These are phyloP conservation scores for Wickerhamiella kurtzmanii DNA, from an alignment of 805 yeast species.

Conservation along the genomic window DNA sequence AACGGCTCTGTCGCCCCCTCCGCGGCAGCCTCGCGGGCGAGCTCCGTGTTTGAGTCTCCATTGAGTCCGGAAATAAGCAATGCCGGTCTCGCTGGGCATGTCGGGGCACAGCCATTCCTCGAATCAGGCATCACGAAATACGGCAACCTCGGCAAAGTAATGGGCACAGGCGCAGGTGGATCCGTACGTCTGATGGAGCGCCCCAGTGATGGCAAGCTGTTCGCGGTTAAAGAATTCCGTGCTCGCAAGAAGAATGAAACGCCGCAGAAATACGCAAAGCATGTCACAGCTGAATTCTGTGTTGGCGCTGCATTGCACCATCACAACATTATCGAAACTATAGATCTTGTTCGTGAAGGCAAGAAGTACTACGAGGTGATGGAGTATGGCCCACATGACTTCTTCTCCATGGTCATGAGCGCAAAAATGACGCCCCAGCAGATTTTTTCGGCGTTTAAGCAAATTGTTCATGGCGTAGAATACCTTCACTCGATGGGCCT, in stretches of 20 bases:
- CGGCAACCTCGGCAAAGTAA: slow-evolving; percentile 56
- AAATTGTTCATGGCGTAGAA: slow-evolving; percentile 58
- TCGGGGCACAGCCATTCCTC: slow-evolving; percentile 25
- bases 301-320: slow-evolving; percentile 70
- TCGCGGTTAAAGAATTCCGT: slow-evolving; percentile 81
- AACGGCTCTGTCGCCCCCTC: background rate
- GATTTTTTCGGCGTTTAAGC: slow-evolving; percentile 69
- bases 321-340: slow-evolving; percentile 65
- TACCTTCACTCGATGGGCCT: slow-evolving; percentile 69
- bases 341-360: slow-evolving; percentile 64
- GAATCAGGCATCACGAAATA: slow-evolving; percentile 44
- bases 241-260: slow-evolving; percentile 48
- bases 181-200: slow-evolving; percentile 70
- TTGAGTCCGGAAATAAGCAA: background rate
- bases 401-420: slow-evolving; percentile 85
- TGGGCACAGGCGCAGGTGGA: slow-evolving; percentile 94
- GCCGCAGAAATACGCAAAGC: slow-evolving; percentile 55
- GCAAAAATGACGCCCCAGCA: slow-evolving; percentile 63
- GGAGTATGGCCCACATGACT: slow-evolving; percentile 89
- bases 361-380: slow-evolving; percentile 58
- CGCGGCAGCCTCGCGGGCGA: background rate
- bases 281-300: slow-evolving; percentile 70
- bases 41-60: background rate
- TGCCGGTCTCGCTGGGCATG: slow-evolving; percentile 4
- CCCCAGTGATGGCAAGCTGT: slow-evolving; percentile 44